Percentiles rank a stretch among this genome's conserved stretches.
phyloP scores from a whole-genome alignment of 257 asterid species.

The Plectranthus barbatus region DNA sequence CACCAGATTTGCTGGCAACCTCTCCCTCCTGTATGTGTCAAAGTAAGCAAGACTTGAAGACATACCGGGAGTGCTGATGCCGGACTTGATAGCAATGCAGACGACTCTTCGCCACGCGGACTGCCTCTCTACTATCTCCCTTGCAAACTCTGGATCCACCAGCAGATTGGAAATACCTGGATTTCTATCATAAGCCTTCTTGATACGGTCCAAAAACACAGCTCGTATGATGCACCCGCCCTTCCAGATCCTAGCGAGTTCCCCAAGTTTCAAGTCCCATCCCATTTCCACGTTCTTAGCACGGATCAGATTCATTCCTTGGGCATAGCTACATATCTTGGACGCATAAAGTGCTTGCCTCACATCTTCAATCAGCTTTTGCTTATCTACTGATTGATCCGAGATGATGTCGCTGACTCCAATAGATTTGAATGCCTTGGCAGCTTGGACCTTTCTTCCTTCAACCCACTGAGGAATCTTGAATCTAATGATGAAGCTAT shows the following conservation, averaged over 20 bases:
- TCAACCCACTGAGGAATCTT: conserved; percentile 65
- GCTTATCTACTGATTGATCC: conserved; percentile 47
- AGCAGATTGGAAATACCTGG: conserved; percentile 50
- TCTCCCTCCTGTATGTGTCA: conserved; percentile 54
- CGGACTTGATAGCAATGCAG: conserved; percentile 58
- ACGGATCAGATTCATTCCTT: conserved; percentile 65
- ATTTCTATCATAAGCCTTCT: conserved; percentile 65
- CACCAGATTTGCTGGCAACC: conserved; percentile 62
- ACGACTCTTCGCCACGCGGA: conserved; percentile 63
- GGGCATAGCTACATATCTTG: conserved; percentile 68
- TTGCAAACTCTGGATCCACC: conserved; percentile 63
- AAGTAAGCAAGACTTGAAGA: conserved; percentile 63
- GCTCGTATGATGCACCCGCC: conserved; percentile 76
- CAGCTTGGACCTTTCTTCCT: conserved; percentile 62
- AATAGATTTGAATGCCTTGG: conserved; percentile 46
- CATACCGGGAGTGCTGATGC: conserved; percentile 66
- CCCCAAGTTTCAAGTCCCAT: conserved; percentile 61
- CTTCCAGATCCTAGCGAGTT: conserved; percentile 71
- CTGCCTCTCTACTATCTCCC: conserved; percentile 47
- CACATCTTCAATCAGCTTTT: conserved; percentile 55
- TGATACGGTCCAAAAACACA: conserved; percentile 59
- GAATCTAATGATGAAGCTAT: conserved; percentile 67
- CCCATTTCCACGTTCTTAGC: conserved; percentile 60
- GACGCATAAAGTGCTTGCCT: conserved; percentile 67
- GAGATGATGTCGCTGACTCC: conserved; percentile 33